phyloP scores from a whole-genome alignment of 164 flowering plant species.

The Aristolochia contorta region DNA sequence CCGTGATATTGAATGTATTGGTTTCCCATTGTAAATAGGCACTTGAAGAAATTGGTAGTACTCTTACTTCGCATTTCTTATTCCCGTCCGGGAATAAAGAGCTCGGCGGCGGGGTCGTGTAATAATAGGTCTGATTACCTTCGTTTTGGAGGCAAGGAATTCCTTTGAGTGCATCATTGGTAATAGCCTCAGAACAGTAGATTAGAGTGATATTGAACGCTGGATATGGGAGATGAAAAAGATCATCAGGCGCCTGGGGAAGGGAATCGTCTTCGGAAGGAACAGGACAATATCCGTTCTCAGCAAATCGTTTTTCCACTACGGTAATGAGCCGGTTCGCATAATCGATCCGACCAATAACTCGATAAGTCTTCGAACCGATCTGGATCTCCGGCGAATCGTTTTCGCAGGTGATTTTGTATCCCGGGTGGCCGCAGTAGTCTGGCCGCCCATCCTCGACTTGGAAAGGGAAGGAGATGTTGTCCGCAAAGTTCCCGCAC shows the following conservation, averaged over 20 bases:
- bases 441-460: background rate
- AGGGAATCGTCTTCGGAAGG: background rate
- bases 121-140: too few species aligned
- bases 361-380: background rate
- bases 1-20: background rate
- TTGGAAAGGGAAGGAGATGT: slow-evolving; percentile 1
- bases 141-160: background rate
- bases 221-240: too few species aligned
- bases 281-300: background rate
- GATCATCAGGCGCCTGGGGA: too few species aligned
- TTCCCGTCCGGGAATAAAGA: background rate
- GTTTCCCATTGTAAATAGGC: background rate
- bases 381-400: background rate
- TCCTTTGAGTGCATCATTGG: background rate
- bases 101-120: too few species aligned
- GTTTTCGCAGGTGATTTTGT: background rate
- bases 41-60: too few species aligned
- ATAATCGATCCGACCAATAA: background rate
- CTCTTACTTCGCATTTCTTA: background rate
- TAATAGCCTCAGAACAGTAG: background rate
- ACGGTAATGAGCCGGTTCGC: background rate
- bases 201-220: too few species aligned
- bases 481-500: background rate
- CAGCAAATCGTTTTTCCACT: background rate
- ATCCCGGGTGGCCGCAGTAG: background rate